These are phyloP conservation scores for Fonsecaea nubica DNA, from an alignment of 2,329 filamentous ascomycete species.

Conservation along the genomic window DNA sequence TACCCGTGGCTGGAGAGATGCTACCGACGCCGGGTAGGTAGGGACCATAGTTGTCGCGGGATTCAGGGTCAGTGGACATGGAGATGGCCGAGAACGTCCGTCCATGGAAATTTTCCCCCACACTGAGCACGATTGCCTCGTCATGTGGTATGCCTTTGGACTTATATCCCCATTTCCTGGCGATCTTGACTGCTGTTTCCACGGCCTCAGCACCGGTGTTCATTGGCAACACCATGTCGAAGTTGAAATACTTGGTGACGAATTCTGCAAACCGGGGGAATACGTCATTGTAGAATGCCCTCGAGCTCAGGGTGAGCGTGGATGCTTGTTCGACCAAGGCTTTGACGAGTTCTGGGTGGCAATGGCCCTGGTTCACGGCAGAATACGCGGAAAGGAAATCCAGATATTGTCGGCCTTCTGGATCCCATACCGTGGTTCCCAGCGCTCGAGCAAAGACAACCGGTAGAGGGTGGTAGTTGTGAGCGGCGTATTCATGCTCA, in stretches of 20 bases:
- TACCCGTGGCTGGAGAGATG: constrained; percentile 73
- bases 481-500: constrained; percentile 85
- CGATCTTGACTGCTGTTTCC: constrained; percentile 94
- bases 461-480: constrained; percentile 98
- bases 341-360: constrained; percentile 93
- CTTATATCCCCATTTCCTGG: constrained; percentile 97
- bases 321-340: constrained; percentile 87
- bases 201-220: constrained; percentile 97
- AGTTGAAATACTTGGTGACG: constrained; percentile 85
- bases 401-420: constrained; percentile 92
- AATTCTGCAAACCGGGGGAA: constrained; percentile 96
- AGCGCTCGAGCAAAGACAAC: constrained; percentile 87
- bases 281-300: constrained; percentile 98
- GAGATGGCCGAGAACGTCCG: constrained; percentile 95
- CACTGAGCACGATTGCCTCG: constrained; percentile 83
- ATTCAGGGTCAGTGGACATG: constrained; percentile 93
- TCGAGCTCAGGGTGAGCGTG: constrained; percentile 86
- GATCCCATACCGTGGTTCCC: constrained; percentile 93
- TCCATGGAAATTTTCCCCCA: constrained; percentile 93
- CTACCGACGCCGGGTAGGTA: constrained; percentile 90
- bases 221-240: constrained; percentile 98
- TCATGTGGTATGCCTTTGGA: constrained; percentile 85
- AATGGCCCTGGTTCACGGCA: constrained; percentile 97
- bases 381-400: constrained; percentile 98
- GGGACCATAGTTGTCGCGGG: constrained; percentile 93